Conservation (phyloP, 1,139 yeast genomes). For the Saccharomyces hybrid region DNA sequence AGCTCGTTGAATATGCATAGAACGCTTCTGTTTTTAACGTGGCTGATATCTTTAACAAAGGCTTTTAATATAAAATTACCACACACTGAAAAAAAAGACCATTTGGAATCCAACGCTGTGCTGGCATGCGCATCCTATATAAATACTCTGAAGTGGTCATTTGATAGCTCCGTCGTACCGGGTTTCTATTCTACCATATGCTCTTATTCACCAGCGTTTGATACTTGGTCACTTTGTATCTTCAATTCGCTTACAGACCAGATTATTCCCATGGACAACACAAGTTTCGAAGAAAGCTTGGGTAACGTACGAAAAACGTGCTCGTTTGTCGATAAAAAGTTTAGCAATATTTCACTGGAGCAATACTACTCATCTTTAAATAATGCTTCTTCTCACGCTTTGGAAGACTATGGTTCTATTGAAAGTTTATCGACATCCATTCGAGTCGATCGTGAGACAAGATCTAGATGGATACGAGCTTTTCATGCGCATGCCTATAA, state of each 20-base stretch:
- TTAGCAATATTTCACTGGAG: neutral
- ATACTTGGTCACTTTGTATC: slow-evolving; percentile 2
- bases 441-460: slow-evolving; percentile 6
- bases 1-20: neutral
- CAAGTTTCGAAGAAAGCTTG: neutral
- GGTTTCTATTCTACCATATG: slow-evolving; percentile 3
- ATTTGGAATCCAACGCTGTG: slow-evolving; percentile 3
- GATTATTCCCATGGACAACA: neutral
- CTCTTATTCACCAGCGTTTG: slow-evolving; percentile 3
- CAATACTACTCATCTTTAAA: neutral
- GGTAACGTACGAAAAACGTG: neutral
- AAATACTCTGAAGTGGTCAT: slow-evolving; percentile 1
- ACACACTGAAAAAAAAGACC: neutral
- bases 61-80: neutral
- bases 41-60: neutral
- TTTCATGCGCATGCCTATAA: slow-evolving; percentile 16
- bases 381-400: slow-evolving; percentile 1
- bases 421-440: slow-evolving; percentile 10
- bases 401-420: neutral
- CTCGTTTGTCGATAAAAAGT: neutral
- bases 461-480: slow-evolving; percentile 10
- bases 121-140: slow-evolving; percentile 4
- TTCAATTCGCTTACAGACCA: neutral
- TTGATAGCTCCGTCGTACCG: neutral
- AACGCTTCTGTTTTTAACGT: neutral